Percentiles rank a stretch among this genome's conserved stretches.
Evolutionary conservation across 805 yeast genomes (phyloP).

Genomic region (Barnettozyma salicaria): DNA sequence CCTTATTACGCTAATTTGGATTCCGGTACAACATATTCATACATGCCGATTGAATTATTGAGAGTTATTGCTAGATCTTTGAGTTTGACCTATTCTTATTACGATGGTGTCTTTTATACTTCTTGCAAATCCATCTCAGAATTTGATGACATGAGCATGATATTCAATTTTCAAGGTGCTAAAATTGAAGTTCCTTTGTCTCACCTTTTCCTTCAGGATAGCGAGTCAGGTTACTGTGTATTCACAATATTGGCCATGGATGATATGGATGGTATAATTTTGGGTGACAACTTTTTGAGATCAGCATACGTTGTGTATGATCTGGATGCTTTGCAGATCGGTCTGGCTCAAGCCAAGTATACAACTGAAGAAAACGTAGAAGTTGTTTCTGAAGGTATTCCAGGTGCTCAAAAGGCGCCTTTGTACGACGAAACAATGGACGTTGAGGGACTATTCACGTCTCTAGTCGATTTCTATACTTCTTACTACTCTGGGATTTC

Average conservation of each 20-base stretch:
- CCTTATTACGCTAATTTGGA: conserved; percentile 34
- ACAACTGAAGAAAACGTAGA: conserved; percentile 37
- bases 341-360: conserved; percentile 41
- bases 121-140: conserved; percentile 32
- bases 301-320: conserved; percentile 52
- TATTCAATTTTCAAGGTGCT: conserved; percentile 48
- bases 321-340: conserved; percentile 38
- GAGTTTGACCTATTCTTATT: conserved; percentile 37
- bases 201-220: conserved; percentile 27
- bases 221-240: conserved; percentile 33
- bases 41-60: conserved; percentile 37
- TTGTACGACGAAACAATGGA: conserved; percentile 5
- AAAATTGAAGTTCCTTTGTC: conserved; percentile 43
- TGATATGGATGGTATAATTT: conserved; percentile 32
- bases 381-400: conserved; percentile 38
- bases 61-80: conserved; percentile 31
- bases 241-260: conserved; percentile 37
- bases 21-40: conserved; percentile 39
- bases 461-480: no score
- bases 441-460: conserved; percentile 6
- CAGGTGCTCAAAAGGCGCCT: conserved; percentile 31
- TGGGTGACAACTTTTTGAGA: conserved; percentile 51
- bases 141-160: conserved; percentile 17
- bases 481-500: no score
- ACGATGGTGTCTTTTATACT: conserved; percentile 40